Percentiles rank a stretch among this genome's conserved stretches.
Evolutionary conservation across 352 stramenopile genomes (phyloP).

Genomic region (Salisapilia sapeloensis): DNA sequence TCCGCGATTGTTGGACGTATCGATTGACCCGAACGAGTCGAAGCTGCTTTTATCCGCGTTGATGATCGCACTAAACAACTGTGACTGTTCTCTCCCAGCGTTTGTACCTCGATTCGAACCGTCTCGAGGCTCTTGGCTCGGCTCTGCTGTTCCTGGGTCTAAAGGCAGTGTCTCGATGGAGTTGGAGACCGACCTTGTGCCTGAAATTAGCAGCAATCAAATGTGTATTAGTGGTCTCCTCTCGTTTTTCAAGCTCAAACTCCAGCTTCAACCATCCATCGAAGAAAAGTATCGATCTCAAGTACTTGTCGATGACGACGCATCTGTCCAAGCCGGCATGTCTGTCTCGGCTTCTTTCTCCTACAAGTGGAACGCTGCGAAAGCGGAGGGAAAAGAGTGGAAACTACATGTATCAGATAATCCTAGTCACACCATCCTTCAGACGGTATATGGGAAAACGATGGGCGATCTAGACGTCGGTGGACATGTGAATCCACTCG

Average conservation of each 20-base stretch:
- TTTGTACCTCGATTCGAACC: conserved; percentile 50
- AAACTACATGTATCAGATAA: too few relatives aligned
- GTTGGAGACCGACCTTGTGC: conserved; percentile 61
- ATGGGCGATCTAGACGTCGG: conserved; percentile 15
- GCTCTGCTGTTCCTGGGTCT: conserved; percentile 39
- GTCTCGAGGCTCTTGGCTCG: conserved; percentile 39
- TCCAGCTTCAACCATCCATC: conserved; percentile 38
- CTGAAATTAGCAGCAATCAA: conserved; percentile 53
- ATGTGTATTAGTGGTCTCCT: conserved; percentile 61
- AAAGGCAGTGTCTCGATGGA: conserved; percentile 57
- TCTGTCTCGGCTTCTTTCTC: conserved; percentile 49
- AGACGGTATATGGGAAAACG: conserved; percentile 9
- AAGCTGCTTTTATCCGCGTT: conserved; percentile 49
- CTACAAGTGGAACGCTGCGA: conserved; percentile 26
- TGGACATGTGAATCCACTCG: too few relatives aligned
- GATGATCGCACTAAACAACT: conserved; percentile 56
- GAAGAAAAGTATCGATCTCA: conserved; percentile 40
- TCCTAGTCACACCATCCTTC: too few relatives aligned
- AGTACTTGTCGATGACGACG: conserved; percentile 8
- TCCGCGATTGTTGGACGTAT: conserved; percentile 5
- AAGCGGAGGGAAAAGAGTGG: conserved; percentile 23
- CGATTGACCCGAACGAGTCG: conserved; percentile 46
- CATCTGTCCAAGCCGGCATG: conserved; percentile 27
- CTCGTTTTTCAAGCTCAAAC: conserved; percentile 70
- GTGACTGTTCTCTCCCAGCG: conserved; percentile 63